Evolutionary conservation across 2,329 filamentous ascomycete species (phyloP).

Genomic region (Fusarium virguliforme): DNA sequence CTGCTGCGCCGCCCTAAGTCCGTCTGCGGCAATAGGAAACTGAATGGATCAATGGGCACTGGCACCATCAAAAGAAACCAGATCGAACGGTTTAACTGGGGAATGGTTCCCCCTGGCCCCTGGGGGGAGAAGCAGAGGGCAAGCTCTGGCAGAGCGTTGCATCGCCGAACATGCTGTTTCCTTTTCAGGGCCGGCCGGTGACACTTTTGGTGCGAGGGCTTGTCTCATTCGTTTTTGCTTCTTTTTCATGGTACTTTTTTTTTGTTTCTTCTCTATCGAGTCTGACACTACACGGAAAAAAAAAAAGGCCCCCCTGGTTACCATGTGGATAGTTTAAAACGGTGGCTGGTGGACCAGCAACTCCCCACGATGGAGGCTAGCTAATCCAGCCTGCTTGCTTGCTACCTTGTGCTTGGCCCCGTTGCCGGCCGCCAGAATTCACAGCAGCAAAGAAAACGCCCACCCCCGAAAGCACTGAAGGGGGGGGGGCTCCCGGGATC

Average conservation of each 20-base stretch:
- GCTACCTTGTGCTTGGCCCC: slow-evolving; percentile 1
- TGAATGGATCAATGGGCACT: slow-evolving; percentile 8
- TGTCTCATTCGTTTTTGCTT: slow-evolving; percentile 22
- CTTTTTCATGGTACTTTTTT: slow-evolving; percentile 15
- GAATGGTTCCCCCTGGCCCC: slow-evolving; percentile 18
- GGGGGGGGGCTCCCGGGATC: slow-evolving; percentile 22
- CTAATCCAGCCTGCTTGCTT: slow-evolving; percentile 9
- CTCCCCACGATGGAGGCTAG: slow-evolving; percentile 37
- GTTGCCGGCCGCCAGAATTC: slow-evolving; percentile 17
- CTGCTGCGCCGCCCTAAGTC: slow-evolving; percentile 20
- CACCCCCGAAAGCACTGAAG: background rate
- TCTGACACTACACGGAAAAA: slow-evolving; percentile 1
- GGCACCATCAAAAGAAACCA: slow-evolving; percentile 46
- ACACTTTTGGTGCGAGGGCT: slow-evolving; percentile 28
- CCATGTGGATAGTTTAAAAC: slow-evolving; percentile 19
- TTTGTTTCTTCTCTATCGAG: slow-evolving; percentile 9
- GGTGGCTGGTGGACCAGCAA: slow-evolving; percentile 28
- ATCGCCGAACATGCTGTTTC: slow-evolving; percentile 37
- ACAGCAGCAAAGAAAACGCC: slow-evolving; percentile 20
- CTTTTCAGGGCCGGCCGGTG: slow-evolving; percentile 36
- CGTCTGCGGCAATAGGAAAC: slow-evolving; percentile 8
- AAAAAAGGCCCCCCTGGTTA: background rate
- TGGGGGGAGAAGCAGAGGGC: background rate
- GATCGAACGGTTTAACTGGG: slow-evolving; percentile 46
- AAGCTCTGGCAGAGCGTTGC: slow-evolving; percentile 29